Evolutionary conservation across 208 protist genomes (phyloP), one percentile per base, ranked within the genome.

Genomic region (Acanthamoeba lenticulata): DNA sequence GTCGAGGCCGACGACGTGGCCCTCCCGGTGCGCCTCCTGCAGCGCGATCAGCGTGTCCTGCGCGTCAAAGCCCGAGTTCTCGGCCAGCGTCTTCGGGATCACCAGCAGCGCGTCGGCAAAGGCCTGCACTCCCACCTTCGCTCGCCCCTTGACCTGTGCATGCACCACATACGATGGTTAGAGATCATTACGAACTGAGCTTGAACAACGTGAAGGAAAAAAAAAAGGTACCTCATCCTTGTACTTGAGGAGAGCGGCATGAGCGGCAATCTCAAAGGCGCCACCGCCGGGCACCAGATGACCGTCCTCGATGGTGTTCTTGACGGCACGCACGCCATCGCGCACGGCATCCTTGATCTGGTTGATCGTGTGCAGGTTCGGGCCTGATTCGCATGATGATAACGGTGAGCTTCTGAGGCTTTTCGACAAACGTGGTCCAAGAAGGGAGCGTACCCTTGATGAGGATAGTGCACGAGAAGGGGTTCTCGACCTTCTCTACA

Each of bases 301-400:
- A 24, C 95, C 94, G 93, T 99, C 98, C 93, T 99, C 99, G 77
- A 99, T 98, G 7, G 99, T 97, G 95, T 99, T 99, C 95, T 99
- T 99, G 49, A 99, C 99, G 21, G 99, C 99, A 40, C 99, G 97
- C 11, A 99, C 97, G 45, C 99, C 99, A 95, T 99, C 99, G 74
- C 99, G 97, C 34, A 99, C 96, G 65, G 99, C 99, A 94, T 99
- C 99, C 96, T 99, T 99, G 92, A 99, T 99, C 96, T 99, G 99
- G 5, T 97, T 98, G 95, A 99, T 99, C 0, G 98, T 99, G 97
- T 99, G 99, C 89, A 99, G 98, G 95, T 99, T 99, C 60, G 99
- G 99, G 19, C 99, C 95, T 96, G 44, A 90, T 83, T 27, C 77
- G 6, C 17, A 90, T 57, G 44, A 49, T 60, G 19, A 89, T 13